A percentile compares a stretch with the other conserved stretches of the same genome.
These are phyloP conservation scores for Pleodorina starrii DNA, from an alignment of 139 green algal genomes.

Conservation along the genomic window DNA sequence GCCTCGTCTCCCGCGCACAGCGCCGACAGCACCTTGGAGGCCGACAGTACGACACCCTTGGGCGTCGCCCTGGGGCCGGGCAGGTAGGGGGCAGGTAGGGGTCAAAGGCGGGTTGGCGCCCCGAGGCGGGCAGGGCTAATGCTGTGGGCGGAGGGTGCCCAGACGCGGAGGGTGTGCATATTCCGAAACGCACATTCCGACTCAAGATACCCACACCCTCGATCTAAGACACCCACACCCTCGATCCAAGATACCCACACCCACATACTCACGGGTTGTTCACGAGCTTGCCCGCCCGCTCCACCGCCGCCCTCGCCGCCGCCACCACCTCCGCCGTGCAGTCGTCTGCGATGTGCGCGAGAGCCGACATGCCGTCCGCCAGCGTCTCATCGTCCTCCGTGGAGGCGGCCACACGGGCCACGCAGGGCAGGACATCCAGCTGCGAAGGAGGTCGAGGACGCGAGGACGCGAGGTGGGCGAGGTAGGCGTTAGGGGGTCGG, in stretches of 20 bases:
- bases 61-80: neutral
- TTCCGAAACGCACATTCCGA: too few species aligned
- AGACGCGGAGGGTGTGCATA: too few species aligned
- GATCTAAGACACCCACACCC: neutral
- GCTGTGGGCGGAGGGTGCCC: too few species aligned
- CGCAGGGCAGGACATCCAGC: neutral
- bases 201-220: neutral
- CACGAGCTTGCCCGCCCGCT: neutral
- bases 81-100: too few species aligned
- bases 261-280: neutral
- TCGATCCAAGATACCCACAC: neutral
- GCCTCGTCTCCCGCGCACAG: neutral
- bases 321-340: neutral
- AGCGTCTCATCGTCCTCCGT: neutral
- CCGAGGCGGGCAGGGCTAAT: too few species aligned
- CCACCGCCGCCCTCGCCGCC: neutral
- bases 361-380: neutral
- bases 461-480: neutral
- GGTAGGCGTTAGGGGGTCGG: too few species aligned
- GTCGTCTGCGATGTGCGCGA: neutral
- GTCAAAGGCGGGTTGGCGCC: too few species aligned
- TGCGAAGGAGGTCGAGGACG: neutral
- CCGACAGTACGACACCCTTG: neutral
- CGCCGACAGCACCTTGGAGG: neutral
- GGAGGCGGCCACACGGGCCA: neutral